These are phyloP conservation scores for Trichoderma asperellum DNA, from an alignment of 2,329 filamentous ascomycete genomes.

Conservation along the genomic window DNA sequence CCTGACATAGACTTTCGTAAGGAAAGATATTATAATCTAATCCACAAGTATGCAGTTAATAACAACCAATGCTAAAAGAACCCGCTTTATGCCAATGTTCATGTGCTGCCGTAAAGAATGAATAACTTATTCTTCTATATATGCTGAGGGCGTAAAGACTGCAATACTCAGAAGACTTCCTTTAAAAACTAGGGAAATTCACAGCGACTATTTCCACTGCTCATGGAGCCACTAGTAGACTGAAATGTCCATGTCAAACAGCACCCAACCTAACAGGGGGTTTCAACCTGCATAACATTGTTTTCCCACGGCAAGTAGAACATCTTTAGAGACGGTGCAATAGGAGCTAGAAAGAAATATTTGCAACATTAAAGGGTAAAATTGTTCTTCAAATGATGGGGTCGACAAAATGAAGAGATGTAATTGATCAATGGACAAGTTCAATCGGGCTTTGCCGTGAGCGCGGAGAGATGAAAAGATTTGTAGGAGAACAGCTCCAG, in stretches of 20 bases:
- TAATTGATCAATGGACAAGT: background rate
- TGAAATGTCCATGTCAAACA: background rate
- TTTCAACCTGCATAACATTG: background rate
- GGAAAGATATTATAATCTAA: background rate
- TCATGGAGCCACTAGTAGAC: background rate
- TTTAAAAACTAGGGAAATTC: no score
- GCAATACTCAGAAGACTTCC: background rate
- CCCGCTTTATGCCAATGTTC: background rate
- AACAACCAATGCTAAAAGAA: background rate
- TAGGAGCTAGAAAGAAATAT: background rate
- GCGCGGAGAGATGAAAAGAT: background rate
- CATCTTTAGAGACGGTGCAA: background rate
- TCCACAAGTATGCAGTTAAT: background rate
- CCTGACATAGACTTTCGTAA: background rate
- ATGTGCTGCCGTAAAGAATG: background rate
- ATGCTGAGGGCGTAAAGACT: background rate
- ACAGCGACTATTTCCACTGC: background rate
- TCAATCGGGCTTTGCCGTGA: background rate
- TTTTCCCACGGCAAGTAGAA: background rate
- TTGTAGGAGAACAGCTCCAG: background rate
- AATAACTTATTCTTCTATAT: background rate
- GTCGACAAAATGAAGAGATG: background rate
- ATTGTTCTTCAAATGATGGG: background rate
- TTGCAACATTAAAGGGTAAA: background rate
- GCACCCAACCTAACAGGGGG: background rate